phyloP scores from a whole-genome alignment of 192 early-diverging fungal genomes.

The Coemansia sp. region DNA sequence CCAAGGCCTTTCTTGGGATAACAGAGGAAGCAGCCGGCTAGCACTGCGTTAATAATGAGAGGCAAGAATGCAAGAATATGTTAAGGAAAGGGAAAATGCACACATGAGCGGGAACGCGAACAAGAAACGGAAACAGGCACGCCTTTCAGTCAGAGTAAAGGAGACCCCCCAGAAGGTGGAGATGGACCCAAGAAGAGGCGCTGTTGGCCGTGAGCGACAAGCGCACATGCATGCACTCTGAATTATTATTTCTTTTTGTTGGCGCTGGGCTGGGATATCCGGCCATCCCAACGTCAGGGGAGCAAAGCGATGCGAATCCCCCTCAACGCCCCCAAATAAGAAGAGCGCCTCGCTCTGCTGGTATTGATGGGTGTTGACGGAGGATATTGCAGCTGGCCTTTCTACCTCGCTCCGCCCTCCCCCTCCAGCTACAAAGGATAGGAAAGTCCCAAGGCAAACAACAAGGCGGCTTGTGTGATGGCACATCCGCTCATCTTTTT shows the following conservation, averaged over 20 bases:
- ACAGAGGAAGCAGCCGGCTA: background rate
- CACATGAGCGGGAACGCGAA: background rate
- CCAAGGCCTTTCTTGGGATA: background rate
- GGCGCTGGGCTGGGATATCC: background rate
- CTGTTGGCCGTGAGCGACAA: background rate
- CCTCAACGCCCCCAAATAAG: no score
- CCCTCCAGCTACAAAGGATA: background rate
- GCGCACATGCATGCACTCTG: background rate
- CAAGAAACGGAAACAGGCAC: background rate
- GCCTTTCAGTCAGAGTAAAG: background rate
- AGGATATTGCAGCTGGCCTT: no score
- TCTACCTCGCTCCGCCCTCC: no score
- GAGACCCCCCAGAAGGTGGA: background rate
- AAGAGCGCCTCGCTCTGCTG: no score
- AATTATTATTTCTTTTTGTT: constrained; percentile 1
- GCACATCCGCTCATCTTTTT: background rate
- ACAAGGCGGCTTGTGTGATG: background rate
- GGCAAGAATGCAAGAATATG: background rate
- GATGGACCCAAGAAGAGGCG: background rate
- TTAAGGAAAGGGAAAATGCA: background rate
- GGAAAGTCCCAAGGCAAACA: background rate
- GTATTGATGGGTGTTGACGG: no score
- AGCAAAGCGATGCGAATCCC: background rate
- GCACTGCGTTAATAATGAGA: background rate
- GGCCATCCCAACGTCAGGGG: background rate